A percentile compares a stretch with the other conserved stretches of the same genome.
These are phyloP conservation scores for Phycomyces nitens DNA, from an alignment of 192 early-diverging fungal genomes.

Conservation along the genomic window DNA sequence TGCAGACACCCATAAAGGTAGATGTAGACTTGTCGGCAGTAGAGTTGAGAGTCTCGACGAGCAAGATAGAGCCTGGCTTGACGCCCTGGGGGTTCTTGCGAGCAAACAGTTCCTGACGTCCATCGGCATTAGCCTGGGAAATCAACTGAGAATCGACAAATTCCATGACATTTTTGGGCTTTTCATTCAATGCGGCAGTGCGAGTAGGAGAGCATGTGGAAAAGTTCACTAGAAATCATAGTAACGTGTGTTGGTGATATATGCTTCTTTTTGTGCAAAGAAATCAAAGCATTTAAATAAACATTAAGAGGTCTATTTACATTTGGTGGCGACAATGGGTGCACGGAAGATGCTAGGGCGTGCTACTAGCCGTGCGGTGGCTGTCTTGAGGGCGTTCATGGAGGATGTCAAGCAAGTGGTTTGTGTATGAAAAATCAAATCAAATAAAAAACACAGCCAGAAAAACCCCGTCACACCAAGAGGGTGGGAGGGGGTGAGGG, in stretches of 20 bases:
- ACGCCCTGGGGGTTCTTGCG: slow-evolving; percentile 54
- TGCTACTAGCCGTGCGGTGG: slow-evolving; percentile 2
- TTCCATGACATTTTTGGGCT: slow-evolving; percentile 60
- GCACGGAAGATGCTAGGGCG: background rate
- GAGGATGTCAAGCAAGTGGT: background rate
- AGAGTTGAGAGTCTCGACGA: slow-evolving; percentile 67
- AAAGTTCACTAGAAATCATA: no score
- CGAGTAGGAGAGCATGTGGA: background rate
- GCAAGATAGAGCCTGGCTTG: slow-evolving; percentile 59
- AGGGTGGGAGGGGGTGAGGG: no score
- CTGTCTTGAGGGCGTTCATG: slow-evolving; percentile 17
- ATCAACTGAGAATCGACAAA: slow-evolving; percentile 60
- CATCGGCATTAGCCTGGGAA: slow-evolving; percentile 51
- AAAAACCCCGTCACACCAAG: no score
- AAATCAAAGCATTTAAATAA: no score
- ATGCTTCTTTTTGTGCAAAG: no score
- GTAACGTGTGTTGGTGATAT: background rate
- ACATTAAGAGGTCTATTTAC: background rate
- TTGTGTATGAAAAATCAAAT: no score
- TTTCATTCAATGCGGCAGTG: slow-evolving; percentile 15
- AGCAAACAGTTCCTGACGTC: slow-evolving; percentile 59
- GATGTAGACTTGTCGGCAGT: slow-evolving; percentile 43
- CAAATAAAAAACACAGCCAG: no score
- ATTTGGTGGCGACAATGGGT: slow-evolving; percentile 1
- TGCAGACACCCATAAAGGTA: slow-evolving; percentile 70